Evolutionary conservation across 1,284 basidiomycete genomes (phyloP).

Genomic region (Melampsora americana): DNA sequence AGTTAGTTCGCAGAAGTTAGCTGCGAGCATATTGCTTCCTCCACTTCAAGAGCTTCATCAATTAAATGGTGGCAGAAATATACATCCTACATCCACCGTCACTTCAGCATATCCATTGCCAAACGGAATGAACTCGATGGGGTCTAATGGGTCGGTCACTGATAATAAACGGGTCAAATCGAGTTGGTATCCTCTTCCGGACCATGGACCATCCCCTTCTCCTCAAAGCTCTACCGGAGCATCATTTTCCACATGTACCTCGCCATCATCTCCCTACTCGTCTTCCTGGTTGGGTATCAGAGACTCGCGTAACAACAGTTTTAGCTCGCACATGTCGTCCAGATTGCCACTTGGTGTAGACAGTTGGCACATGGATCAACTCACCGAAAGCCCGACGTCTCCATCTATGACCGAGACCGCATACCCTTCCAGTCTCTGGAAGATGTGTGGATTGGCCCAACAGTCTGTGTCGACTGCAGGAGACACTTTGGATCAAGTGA

Average conservation of each 20-base stretch:
- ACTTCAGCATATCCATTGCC: neutral
- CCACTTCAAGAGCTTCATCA: neutral
- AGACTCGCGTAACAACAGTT: neutral
- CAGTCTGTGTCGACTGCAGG: neutral
- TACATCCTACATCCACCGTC: neutral
- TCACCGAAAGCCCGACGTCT: neutral
- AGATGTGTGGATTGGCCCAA: neutral
- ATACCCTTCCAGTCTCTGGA: neutral
- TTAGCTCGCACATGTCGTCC: constrained; percentile 1
- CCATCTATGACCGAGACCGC: neutral
- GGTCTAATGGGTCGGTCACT: neutral
- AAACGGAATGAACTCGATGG: neutral
- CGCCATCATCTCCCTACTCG: constrained; percentile 33
- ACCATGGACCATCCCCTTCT: constrained; percentile 2
- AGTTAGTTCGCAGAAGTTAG: neutral
- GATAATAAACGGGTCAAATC: neutral
- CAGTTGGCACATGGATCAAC: neutral
- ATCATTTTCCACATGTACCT: constrained; percentile 9
- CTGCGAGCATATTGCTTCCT: neutral
- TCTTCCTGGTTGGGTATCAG: constrained; percentile 14
- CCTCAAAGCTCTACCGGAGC: constrained; percentile 6
- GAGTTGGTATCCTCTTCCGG: neutral
- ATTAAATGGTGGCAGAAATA: neutral
- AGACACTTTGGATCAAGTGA: neutral
- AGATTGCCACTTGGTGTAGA: neutral